Percentiles rank a stretch among this genome's conserved stretches.
phyloP scores from a whole-genome alignment of 805 yeast species.

The Cyberlindnera subsufficiens region DNA sequence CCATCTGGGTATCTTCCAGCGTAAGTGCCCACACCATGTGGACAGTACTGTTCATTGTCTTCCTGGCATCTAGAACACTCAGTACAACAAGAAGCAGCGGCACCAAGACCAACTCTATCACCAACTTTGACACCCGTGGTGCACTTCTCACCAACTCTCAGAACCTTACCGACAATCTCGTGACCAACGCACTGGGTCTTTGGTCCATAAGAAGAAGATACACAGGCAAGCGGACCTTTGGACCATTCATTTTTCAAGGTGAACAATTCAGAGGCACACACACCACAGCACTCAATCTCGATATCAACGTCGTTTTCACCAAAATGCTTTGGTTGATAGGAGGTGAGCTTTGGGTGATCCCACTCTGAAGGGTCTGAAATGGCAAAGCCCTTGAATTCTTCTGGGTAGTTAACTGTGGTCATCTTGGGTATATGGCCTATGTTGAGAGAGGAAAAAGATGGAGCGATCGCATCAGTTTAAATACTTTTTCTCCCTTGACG shows the following conservation, averaged over 20 bases:
- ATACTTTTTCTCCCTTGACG: no score
- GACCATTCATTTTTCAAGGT: conserved; percentile 49
- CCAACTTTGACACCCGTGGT: conserved; percentile 47
- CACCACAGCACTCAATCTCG: conserved; percentile 56
- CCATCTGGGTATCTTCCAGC: conserved; percentile 39
- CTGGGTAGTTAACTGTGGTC: conserved; percentile 37
- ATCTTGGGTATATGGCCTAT: no score
- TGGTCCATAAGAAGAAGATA: conserved; percentile 24
- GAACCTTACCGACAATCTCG: conserved; percentile 57
- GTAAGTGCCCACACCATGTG: conserved; percentile 45
- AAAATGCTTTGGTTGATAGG: conserved; percentile 43
- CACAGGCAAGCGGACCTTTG: conserved; percentile 18
- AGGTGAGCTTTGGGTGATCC: conserved; percentile 47
- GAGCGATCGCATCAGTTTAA: no score
- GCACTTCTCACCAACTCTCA: conserved; percentile 54
- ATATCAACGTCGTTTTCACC: conserved; percentile 45
- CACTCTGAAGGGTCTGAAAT: conserved; percentile 44
- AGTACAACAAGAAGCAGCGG: conserved; percentile 55
- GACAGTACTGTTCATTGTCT: conserved; percentile 55
- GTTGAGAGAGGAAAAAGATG: no score
- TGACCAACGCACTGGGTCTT: conserved; percentile 56
- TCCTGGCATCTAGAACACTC: conserved; percentile 53
- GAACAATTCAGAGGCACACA: conserved; percentile 62
- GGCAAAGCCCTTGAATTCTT: conserved; percentile 57
- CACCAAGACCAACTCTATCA: conserved; percentile 79